Evolutionary conservation across 2,329 filamentous ascomycete species (phyloP).

Genomic region (Balansia obtecta): DNA sequence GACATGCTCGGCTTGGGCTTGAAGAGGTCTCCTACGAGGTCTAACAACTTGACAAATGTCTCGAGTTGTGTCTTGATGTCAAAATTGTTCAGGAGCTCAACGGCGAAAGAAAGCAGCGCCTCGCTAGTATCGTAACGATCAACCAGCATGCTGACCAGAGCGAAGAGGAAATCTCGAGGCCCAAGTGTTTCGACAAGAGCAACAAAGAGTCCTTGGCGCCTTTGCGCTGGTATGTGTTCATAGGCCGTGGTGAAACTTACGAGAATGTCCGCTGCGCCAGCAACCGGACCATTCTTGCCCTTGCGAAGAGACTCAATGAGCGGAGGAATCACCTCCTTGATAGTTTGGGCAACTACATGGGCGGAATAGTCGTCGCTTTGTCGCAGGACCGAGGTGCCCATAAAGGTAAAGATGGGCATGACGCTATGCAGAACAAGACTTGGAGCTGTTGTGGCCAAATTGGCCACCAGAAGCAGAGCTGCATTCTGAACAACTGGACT

Average conservation of each 20-base stretch:
- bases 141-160: constrained; percentile 78
- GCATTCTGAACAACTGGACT: constrained; percentile 91
- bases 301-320: constrained; percentile 75
- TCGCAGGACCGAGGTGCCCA: constrained; percentile 80
- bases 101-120: constrained; percentile 61
- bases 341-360: constrained; percentile 89
- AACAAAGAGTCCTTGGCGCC: constrained; percentile 70
- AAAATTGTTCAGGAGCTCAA: constrained; percentile 62
- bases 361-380: constrained; percentile 96
- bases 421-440: constrained; percentile 91
- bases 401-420: constrained; percentile 98
- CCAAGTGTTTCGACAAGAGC: constrained; percentile 79
- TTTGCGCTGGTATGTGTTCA: constrained; percentile 84
- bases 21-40: constrained; percentile 63
- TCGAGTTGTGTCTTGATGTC: constrained; percentile 63
- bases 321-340: constrained; percentile 86
- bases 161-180: constrained; percentile 75
- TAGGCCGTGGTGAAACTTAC: constrained; percentile 93
- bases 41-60: constrained; percentile 65
- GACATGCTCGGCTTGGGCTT: constrained; percentile 64
- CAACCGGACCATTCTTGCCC: constrained; percentile 64
- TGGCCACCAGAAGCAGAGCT: constrained; percentile 77
- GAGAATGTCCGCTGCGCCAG: constrained; percentile 78
- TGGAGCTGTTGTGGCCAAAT: constrained; percentile 74
- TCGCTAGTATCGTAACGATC: constrained; percentile 75